These are phyloP conservation scores for Ascoidea rubescens DNA, from an alignment of 805 yeast species.

Conservation along the genomic window DNA sequence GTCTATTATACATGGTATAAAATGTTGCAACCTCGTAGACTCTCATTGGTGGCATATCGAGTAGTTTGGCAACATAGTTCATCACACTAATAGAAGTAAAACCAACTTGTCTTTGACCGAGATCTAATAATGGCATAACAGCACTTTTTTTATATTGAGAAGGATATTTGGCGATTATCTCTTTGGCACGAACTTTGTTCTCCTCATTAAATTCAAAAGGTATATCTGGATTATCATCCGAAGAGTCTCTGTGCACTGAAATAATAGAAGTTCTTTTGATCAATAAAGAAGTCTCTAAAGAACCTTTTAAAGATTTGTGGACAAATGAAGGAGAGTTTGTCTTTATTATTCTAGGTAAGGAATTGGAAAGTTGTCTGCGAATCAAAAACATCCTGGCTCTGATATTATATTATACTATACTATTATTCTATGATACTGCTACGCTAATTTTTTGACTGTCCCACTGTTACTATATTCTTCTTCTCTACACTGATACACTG, in stretches of 20 bases:
- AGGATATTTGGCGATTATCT: conserved; percentile 68
- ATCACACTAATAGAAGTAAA: conserved; percentile 77
- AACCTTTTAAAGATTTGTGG: no score
- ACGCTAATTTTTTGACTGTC: no score
- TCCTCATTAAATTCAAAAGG: conserved; percentile 63
- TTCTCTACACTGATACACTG: no score
- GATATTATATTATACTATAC: no score
- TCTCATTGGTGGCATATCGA: conserved; percentile 90
- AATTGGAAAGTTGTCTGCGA: no score
- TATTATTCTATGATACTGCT: no score
- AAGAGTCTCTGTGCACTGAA: conserved; percentile 57
- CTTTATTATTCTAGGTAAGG: no score
- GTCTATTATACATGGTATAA: conserved; percentile 81
- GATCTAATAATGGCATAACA: conserved; percentile 72
- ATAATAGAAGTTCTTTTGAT: conserved; percentile 5
- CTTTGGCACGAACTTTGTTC: conserved; percentile 55
- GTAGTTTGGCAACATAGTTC: conserved; percentile 76
- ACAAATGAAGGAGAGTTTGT: no score
- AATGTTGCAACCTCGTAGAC: conserved; percentile 88
- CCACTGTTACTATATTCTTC: no score
- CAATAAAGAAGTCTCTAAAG: no score
- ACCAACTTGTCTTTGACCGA: conserved; percentile 81
- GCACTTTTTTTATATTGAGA: conserved; percentile 81
- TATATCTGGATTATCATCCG: conserved; percentile 48
- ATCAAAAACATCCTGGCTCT: no score